These are phyloP conservation scores for Auriscalpium vulgare DNA, from an alignment of 768 basidiomycete species.

Conservation along the genomic window DNA sequence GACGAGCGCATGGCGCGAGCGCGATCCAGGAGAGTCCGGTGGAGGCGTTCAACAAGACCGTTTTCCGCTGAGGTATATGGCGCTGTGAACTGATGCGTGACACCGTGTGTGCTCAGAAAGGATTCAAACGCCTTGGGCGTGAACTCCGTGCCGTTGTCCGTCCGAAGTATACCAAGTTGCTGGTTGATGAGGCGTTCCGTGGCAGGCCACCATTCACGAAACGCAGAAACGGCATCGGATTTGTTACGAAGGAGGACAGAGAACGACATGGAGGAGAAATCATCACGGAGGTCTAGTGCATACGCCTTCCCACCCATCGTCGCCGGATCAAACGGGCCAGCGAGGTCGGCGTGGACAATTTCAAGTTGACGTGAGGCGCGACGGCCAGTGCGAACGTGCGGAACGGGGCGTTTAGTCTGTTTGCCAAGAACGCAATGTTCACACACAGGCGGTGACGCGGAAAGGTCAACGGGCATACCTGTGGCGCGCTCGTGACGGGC, in stretches of 20 bases:
- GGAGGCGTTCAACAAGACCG: not conserved
- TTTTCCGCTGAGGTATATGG: constrained; percentile 1
- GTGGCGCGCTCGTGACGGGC: not conserved
- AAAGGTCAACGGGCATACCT: not conserved
- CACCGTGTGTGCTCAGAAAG: no score
- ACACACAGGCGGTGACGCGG: not conserved
- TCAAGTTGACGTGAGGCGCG: not conserved
- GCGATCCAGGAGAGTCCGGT: not conserved
- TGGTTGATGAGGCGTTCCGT: not conserved
- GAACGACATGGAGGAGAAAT: not conserved
- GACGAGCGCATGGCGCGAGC: not conserved
- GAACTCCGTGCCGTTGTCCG: no score
- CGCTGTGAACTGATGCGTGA: not conserved
- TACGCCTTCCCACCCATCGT: not conserved
- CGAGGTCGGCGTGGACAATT: not conserved
- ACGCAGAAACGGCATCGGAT: not conserved
- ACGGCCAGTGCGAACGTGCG: not conserved
- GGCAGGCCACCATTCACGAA: not conserved
- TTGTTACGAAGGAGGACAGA: not conserved
- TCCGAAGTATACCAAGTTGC: not conserved
- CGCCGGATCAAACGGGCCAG: not conserved
- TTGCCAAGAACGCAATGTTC: not conserved
- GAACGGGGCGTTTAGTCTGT: not conserved
- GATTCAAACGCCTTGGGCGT: no score
- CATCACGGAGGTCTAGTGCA: not conserved